These are phyloP conservation scores for Trichoderma breve DNA, from an alignment of 2,329 filamentous ascomycete species.

Conservation along the genomic window DNA sequence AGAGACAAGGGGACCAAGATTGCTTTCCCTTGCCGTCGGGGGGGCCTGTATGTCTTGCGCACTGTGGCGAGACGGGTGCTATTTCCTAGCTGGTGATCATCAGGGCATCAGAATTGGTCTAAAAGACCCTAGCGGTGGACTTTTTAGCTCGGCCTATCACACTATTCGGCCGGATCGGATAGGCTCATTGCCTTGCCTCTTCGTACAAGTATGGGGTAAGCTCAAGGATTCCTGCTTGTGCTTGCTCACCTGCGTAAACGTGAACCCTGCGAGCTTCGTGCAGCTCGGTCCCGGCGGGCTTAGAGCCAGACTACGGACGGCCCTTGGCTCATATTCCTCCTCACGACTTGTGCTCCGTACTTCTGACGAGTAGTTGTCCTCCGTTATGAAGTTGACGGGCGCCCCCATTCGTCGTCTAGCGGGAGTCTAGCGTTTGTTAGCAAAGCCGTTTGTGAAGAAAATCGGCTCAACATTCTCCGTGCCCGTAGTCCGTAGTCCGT, in stretches of 20 bases:
- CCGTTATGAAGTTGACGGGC: neutral
- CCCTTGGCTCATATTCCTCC: neutral
- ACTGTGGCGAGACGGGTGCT: conserved; percentile 19
- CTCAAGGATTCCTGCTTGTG: conserved; percentile 9
- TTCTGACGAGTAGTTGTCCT: neutral
- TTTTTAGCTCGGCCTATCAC: conserved; percentile 6
- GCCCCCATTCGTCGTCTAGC: neutral
- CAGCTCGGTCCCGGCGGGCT: neutral
- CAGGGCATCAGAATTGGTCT: conserved; percentile 12
- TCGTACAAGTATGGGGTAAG: conserved; percentile 7
- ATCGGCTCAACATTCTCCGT: conserved; percentile 4
- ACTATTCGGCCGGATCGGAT: conserved; percentile 20
- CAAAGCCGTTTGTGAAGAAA: conserved; percentile 1
- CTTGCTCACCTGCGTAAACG: neutral
- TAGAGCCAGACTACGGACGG: neutral
- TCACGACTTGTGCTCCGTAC: neutral
- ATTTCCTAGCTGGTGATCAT: conserved; percentile 21
- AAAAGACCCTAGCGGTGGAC: conserved; percentile 9
- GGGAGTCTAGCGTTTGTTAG: neutral
- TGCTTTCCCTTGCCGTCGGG: neutral
- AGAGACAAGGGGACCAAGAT: neutral
- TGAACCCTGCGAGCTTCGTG: neutral
- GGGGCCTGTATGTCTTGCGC: conserved; percentile 3
- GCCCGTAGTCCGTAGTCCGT: neutral
- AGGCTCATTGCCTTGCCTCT: neutral